phyloP scores from a whole-genome alignment of 495 filamentous ascomycete genomes.

The Podospora anserina region DNA sequence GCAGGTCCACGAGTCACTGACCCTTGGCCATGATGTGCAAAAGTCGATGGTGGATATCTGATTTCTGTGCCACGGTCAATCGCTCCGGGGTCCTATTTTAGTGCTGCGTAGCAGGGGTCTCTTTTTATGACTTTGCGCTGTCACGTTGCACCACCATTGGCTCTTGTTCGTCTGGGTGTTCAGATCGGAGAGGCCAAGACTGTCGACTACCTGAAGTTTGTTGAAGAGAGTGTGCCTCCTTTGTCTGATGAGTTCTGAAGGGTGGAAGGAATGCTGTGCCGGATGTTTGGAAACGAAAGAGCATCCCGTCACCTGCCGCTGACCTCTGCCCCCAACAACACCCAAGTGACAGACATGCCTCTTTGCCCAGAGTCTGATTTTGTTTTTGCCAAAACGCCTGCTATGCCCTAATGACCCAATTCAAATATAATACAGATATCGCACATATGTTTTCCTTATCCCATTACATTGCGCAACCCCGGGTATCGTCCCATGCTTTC shows the following conservation, averaged over 20 bases:
- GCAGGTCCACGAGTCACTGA: background rate
- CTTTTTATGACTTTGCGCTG: background rate
- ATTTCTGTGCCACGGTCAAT: background rate
- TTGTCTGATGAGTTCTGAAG: background rate
- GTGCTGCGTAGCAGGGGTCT: background rate
- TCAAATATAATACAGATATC: slow-evolving; percentile 11
- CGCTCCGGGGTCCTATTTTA: slow-evolving; percentile 6
- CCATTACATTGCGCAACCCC: background rate
- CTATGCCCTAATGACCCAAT: background rate
- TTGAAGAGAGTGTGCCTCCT: background rate
- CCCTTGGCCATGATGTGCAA: slow-evolving; percentile 1
- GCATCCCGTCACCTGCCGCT: background rate
- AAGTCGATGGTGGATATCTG: background rate
- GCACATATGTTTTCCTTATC: background rate
- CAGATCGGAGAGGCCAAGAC: background rate
- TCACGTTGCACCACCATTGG: slow-evolving; percentile 2
- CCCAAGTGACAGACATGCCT: background rate
- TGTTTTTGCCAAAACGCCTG: background rate
- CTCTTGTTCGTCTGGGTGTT: background rate
- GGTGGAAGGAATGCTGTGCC: background rate
- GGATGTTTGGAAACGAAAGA: background rate
- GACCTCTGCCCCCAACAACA: background rate
- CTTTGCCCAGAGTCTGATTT: background rate
- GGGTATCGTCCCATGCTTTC: background rate
- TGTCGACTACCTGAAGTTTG: background rate